Base-by-base conservation (phyloP, 139 green algal species). In the Pseudopediastrum boryanum region DNA sequence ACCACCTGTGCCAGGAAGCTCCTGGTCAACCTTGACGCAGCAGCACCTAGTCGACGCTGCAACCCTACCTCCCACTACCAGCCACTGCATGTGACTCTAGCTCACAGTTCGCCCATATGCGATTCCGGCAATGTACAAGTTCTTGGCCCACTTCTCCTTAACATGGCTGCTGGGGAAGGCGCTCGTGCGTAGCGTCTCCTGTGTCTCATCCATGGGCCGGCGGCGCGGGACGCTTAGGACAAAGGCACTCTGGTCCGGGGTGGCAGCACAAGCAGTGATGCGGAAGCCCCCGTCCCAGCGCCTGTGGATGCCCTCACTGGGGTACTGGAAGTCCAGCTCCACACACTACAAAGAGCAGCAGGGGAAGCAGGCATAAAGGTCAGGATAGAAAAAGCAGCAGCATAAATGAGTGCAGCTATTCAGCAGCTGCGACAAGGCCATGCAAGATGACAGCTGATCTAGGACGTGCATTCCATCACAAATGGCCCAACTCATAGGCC, bases 271-370 rank as follows among this genome's bases (percentile, higher is more conserved):
- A 9, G 92, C 89, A 39, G 96, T 99, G 80, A 99, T 99, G 63
- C 96, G 86, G 86, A 96, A 99, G 46, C 96, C 94, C 44, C 83
- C 86, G 73, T 98, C 94, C 95, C 95, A 98, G 64, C 70, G 78
- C 44, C 83, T 41, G 83, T 90, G 86, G 80, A 90, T 90, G 80
- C 86, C 86, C 86, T 99, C 96, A 25, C 74, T 92, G 31, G 96
- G 95, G 84, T 99, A 99, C 90, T 99, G 94, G 88, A 99, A 99
- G 89, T 99, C 96, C 80, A 99, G 90, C 93, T 99, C 96, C 62
- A 99, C 95, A 84, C 96, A 98, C 90, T 96, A 85, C 31, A 51
- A 33, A n/a, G 27, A 65, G 21, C 31, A 27, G 56, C 8, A 38
- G 21, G 25, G 25, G 19, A n/a, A 65, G 19, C 56, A 65, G 19